Conservation (phyloP, 2,329 filamentous ascomycete species). For the Fusarium sp. region DNA sequence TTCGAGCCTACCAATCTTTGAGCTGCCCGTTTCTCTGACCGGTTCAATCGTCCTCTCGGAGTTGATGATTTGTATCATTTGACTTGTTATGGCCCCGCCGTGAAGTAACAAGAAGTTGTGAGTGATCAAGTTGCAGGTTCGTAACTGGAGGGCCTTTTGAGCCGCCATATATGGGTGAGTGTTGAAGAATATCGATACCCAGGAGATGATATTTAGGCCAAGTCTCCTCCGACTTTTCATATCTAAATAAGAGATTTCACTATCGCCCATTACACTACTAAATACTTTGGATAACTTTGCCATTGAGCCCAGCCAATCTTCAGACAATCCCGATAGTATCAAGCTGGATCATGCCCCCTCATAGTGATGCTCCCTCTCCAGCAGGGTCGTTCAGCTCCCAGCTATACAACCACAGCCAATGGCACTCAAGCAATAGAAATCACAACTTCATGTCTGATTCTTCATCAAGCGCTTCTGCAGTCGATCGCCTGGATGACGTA, state of each 20-base stretch:
- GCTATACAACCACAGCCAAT: slow-evolving; percentile 46
- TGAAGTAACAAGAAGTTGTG: slow-evolving; percentile 1
- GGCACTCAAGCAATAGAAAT: slow-evolving; percentile 32
- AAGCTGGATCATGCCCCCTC: slow-evolving; percentile 33
- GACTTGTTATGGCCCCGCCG: slow-evolving; percentile 17
- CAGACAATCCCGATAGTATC: neutral
- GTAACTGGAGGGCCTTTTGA: neutral
- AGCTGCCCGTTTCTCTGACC: slow-evolving; percentile 22
- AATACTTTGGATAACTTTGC: neutral
- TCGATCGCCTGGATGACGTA: slow-evolving; percentile 49
- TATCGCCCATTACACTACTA: neutral
- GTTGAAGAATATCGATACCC: neutral
- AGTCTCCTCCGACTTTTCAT: neutral
- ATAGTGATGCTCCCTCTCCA: slow-evolving; percentile 37
- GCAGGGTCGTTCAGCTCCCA: slow-evolving; percentile 21
- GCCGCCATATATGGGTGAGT: neutral
- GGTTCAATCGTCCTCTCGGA: slow-evolving; percentile 19
- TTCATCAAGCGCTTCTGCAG: slow-evolving; percentile 51
- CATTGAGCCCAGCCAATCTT: neutral
- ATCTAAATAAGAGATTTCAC: neutral
- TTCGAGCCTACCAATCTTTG: slow-evolving; percentile 31
- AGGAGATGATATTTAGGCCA: slow-evolving; percentile 1
- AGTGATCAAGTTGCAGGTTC: neutral
- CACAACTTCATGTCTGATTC: slow-evolving; percentile 44
- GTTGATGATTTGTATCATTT: slow-evolving; percentile 21